phyloP scores from a whole-genome alignment of 2,329 filamentous ascomycete species.

The Endocalyx cinctus region DNA sequence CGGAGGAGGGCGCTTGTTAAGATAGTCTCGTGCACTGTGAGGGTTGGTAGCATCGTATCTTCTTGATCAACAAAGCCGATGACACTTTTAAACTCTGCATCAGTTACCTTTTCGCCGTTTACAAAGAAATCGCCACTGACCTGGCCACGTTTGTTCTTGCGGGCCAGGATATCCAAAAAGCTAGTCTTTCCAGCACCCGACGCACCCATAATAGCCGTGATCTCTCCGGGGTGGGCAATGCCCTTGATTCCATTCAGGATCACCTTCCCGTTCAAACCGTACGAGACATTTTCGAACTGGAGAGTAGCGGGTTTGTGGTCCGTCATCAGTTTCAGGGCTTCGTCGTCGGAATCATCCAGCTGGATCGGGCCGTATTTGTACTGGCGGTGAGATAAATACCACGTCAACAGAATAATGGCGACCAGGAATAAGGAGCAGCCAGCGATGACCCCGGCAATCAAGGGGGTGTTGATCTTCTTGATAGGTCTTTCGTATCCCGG shows the following conservation, averaged over 20 bases:
- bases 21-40: slow-evolving; percentile 98
- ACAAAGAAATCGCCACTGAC: slow-evolving; percentile 81
- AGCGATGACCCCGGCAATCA: slow-evolving; percentile 92
- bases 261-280: slow-evolving; percentile 79
- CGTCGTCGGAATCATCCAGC: slow-evolving; percentile 86
- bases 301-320: slow-evolving; percentile 89
- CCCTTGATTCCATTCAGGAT: slow-evolving; percentile 80
- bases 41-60: slow-evolving; percentile 90
- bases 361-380: slow-evolving; percentile 68
- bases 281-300: slow-evolving; percentile 83
- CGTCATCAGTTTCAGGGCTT: slow-evolving; percentile 77
- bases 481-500: slow-evolving; percentile 85
- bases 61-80: slow-evolving; percentile 98
- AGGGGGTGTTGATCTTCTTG: slow-evolving; percentile 92
- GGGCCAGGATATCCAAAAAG: slow-evolving; percentile 90
- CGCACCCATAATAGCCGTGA: slow-evolving; percentile 96
- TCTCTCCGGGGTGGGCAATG: slow-evolving; percentile 87
- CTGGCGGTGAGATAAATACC: slow-evolving; percentile 80
- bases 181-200: slow-evolving; percentile 97
- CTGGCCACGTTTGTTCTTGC: slow-evolving; percentile 90
- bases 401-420: slow-evolving; percentile 75
- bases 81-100: slow-evolving; percentile 83
- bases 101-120: slow-evolving; percentile 84
- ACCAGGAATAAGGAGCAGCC: slow-evolving; percentile 82
- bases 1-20: slow-evolving; percentile 87